These are phyloP conservation scores for Camillea tinctor DNA, from an alignment of 2,329 filamentous ascomycete species.

Conservation along the genomic window DNA sequence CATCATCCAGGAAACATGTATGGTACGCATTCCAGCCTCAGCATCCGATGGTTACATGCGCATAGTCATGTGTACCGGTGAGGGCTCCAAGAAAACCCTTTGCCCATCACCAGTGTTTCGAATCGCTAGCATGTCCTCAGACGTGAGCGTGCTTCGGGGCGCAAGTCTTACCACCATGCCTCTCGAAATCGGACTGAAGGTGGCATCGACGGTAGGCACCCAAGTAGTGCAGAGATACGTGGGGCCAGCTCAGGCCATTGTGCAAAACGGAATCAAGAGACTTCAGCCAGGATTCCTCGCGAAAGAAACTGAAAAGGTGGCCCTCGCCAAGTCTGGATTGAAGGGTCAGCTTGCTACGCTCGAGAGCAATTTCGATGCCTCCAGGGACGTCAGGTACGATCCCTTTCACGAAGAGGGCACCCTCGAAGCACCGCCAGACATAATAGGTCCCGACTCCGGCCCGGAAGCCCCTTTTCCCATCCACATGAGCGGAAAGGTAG, in stretches of 20 bases:
- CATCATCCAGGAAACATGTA: constrained; percentile 58
- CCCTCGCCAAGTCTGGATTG: constrained; percentile 36
- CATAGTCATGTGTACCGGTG: constrained; percentile 58
- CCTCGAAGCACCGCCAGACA: constrained; percentile 33
- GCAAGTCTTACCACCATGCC: constrained; percentile 65
- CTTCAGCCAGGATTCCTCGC: constrained; percentile 32
- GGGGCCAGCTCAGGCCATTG: constrained; percentile 41
- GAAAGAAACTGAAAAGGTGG: constrained; percentile 42
- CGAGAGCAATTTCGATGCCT: constrained; percentile 37
- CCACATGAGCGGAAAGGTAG: constrained; percentile 48
- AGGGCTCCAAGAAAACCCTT: constrained; percentile 46
- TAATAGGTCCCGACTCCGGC: constrained; percentile 50
- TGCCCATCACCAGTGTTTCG: constrained; percentile 68
- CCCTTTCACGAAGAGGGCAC: constrained; percentile 32
- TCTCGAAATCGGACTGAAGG: constrained; percentile 62
- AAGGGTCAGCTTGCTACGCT: constrained; percentile 32
- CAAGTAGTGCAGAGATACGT: constrained; percentile 44
- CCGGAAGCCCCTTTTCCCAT: constrained; percentile 54
- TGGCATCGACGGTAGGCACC: constrained; percentile 49
- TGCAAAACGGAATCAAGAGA: constrained; percentile 39
- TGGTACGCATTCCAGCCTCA: constrained; percentile 62
- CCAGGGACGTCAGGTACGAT: constrained; percentile 36
- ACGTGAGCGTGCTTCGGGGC: constrained; percentile 60
- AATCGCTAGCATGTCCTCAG: constrained; percentile 63
- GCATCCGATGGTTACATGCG: constrained; percentile 68